Conservation (phyloP, 2,329 filamentous ascomycete species). For the Penicillium sp. region DNA sequence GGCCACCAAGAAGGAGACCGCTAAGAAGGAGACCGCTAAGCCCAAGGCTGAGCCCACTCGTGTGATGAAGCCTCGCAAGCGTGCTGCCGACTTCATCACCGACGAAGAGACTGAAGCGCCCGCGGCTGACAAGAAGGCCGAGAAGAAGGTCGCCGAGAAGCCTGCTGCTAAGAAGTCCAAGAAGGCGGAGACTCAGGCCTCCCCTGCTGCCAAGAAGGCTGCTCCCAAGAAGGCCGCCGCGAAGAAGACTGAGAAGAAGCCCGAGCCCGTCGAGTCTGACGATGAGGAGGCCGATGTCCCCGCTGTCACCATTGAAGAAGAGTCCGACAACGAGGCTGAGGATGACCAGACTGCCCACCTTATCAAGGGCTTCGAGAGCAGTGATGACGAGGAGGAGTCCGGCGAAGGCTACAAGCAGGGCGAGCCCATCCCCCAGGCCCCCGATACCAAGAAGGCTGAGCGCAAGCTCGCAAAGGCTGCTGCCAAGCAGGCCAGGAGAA, state of each 20-base stretch:
- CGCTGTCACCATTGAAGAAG: slow-evolving; percentile 20
- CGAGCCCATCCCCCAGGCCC: slow-evolving; percentile 45
- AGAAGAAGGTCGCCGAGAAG: slow-evolving; percentile 37
- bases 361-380: slow-evolving; percentile 59
- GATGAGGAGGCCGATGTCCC: slow-evolving; percentile 27
- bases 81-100: slow-evolving; percentile 51
- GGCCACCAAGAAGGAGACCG: slow-evolving; percentile 33
- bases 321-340: slow-evolving; percentile 29
- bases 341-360: slow-evolving; percentile 58
- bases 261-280: slow-evolving; percentile 35
- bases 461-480: slow-evolving; percentile 57
- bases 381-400: slow-evolving; percentile 54
- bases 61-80: slow-evolving; percentile 48
- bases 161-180: slow-evolving; percentile 46
- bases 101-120: slow-evolving; percentile 40
- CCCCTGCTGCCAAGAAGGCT: slow-evolving; percentile 24
- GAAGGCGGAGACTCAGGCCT: slow-evolving; percentile 34
- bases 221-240: slow-evolving; percentile 31
- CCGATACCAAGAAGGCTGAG: slow-evolving; percentile 49
- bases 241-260: slow-evolving; percentile 47
- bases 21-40: slow-evolving; percentile 19
- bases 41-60: slow-evolving; percentile 31
- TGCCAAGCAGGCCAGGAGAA: slow-evolving; percentile 53
- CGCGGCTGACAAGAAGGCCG: slow-evolving; percentile 49
- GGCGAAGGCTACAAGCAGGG: slow-evolving; percentile 51